Evolutionary conservation across 306 rosid genomes (phyloP), one percentile per base, ranked within the genome.

Genomic region (Elaeagnus macrophylla): DNA sequence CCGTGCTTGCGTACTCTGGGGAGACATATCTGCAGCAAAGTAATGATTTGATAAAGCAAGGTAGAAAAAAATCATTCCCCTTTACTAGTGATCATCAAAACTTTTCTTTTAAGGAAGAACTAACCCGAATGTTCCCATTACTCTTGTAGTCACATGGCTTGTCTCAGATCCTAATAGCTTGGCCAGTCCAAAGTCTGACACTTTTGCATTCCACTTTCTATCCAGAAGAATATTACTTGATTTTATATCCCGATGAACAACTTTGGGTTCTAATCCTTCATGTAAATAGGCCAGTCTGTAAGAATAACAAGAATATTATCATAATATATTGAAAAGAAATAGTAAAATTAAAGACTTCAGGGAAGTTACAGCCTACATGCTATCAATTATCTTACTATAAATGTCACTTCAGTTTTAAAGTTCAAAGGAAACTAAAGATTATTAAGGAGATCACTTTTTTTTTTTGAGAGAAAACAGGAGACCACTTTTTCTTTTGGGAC

Each of bases 181-280:
- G 56, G 97, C 97, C 57, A 91, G 83, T 65, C 97, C 97, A 73
- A 91, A 91, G 70, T 91, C 97, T 1, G 97, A 86, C 18, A 91
- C 97, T 72, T 80, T 83, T 18, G 97, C 77, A 18, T 83, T 81
- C 97, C 97, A 91, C 19, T 77, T 91, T 72, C 75, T 80, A 60
- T 91, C 97, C 51, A 91, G 73, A 57, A 91, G 97, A 68, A 91
- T 91, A 61, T 91, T 91, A 41, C 97, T 91, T 25, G 97, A 91
- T 75, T 90, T 91, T 69, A 91, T 59, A 65, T 91, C 97, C 51
- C 97, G 82, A 74, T 91, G 97, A 69, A 91, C 96, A 55, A 91
- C 97, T 79, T 91, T 91, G 54, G 97, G 97, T 69, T 91, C 97
- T 66, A 91, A 75, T 35, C 97, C 97, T 73, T 91, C 97, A 25